Conservation (phyloP, 176 grass and related monocot genomes). For the Hordeum vulgare region DNA sequence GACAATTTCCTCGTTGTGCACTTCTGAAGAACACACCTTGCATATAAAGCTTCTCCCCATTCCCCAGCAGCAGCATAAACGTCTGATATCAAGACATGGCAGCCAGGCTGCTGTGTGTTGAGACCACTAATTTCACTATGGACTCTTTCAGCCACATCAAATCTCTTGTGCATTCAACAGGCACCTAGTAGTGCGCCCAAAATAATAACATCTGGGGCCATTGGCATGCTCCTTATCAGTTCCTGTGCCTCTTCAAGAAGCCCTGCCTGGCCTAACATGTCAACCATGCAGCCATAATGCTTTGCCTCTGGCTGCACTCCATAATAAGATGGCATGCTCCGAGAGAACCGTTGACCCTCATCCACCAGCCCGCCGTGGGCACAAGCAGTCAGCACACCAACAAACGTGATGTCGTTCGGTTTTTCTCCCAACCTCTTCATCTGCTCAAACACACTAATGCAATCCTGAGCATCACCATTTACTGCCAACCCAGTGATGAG, state of each 20-base stretch:
- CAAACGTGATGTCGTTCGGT: constrained; percentile 46
- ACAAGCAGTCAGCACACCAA: constrained; percentile 62
- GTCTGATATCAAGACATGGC: constrained; percentile 52
- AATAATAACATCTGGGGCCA: constrained; percentile 51
- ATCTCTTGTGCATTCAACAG: constrained; percentile 44
- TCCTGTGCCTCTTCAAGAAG: constrained; percentile 68
- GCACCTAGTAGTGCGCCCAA: constrained; percentile 54
- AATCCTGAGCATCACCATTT: constrained; percentile 35
- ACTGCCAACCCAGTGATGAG: constrained; percentile 57
- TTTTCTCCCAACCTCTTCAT: constrained; percentile 41
- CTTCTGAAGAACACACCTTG: constrained; percentile 36
- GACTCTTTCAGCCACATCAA: constrained; percentile 50
- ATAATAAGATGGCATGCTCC: constrained; percentile 42
- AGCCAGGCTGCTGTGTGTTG: constrained; percentile 26
- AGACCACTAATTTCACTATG: constrained; percentile 24
- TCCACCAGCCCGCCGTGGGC: constrained; percentile 46
- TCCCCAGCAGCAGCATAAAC: constrained; percentile 41
- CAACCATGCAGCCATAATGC: constrained; percentile 84
- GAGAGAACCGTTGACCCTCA: constrained; percentile 47
- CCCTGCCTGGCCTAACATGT: constrained; percentile 55
- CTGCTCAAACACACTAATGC: constrained; percentile 46
- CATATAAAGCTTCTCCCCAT: constrained; percentile 42
- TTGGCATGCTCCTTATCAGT: constrained; percentile 43
- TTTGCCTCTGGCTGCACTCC: constrained; percentile 41
- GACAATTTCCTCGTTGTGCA: constrained; percentile 32